Evolutionary conservation across 768 basidiomycete genomes (phyloP), one percentile per base, ranked within the genome.

Genomic region (Chalciporus pseudorubinellus): DNA sequence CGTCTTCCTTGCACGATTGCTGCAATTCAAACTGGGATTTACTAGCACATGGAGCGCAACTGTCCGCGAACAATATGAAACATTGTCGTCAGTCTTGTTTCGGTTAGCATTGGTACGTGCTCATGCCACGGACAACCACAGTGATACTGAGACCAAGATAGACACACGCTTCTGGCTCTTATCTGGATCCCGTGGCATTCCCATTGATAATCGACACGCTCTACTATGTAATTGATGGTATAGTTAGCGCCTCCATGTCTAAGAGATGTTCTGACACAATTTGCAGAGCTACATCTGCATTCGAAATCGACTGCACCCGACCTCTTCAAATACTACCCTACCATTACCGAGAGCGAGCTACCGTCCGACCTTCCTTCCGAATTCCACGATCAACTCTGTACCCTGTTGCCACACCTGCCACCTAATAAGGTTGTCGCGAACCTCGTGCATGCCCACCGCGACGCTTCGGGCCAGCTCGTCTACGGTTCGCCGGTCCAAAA

Each of bases 1-100:
- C 24, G 72, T 86, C 19, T 75, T 89, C 29, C 66, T 89, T 24
- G 77, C 80, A 3, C 82, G 89, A 2, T 69, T 91, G 14, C 58
- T 90, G 20, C 89, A 92, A 59, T 91, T 91, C 53, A 77, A 82
- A 61, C 72, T 91, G 8, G 82, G 85, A 20, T 85, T 89, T 59
- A 76, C 75, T 16, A 76, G 74, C 9, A 62, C 66, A 5, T 89
- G 86, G 84, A 81, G 80, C 3, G 53, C 72, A 3, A 73, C 69
- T 44, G 72, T 75, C 36, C 83, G 75, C 56, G 77, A 77, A 29
- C 60, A 73, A 18, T 73, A 78, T 29, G 72, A 71, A 18, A 63
- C 64, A 16, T 52, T 89, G 21, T 70, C 72, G 39, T 57, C 58
- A 2, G 57, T 61, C 0, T 58, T 90, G 31, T 79, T 84, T 38